These are phyloP conservation scores for Emmonsiellopsis sp. DNA, from an alignment of 2,329 filamentous ascomycete genomes.

Conservation along the genomic window DNA sequence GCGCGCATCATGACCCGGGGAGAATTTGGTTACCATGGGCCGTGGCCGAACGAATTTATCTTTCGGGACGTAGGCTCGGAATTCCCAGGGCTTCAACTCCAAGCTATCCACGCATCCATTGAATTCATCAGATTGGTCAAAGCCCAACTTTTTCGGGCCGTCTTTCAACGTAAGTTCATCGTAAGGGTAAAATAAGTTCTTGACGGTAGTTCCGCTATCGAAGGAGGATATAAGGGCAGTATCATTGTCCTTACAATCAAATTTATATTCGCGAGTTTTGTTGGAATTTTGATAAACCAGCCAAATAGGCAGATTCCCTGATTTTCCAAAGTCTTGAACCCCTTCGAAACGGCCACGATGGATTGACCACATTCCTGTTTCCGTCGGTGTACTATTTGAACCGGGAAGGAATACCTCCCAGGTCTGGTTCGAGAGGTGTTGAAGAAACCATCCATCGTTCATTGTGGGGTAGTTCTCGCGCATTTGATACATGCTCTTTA, in stretches of 20 bases:
- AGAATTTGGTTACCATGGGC: constrained; percentile 52
- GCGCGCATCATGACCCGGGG: constrained; percentile 53
- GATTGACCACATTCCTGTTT: constrained; percentile 54
- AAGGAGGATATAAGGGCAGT: constrained; percentile 50
- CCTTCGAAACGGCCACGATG: constrained; percentile 41
- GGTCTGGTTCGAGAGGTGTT: constrained; percentile 50
- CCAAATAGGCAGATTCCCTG: constrained; percentile 39
- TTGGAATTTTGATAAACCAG: constrained; percentile 40
- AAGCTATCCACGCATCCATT: constrained; percentile 50
- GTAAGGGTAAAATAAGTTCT: constrained; percentile 55
- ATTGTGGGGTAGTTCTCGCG: constrained; percentile 48
- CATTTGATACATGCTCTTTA: constrained; percentile 55
- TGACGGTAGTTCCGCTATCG: constrained; percentile 45
- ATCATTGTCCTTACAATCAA: constrained; percentile 46
- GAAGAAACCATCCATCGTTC: constrained; percentile 50
- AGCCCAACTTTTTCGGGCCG: constrained; percentile 38
- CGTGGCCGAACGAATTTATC: constrained; percentile 41
- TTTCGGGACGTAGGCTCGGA: constrained; percentile 51
- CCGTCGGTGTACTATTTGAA: constrained; percentile 44
- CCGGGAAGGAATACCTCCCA: constrained; percentile 43
- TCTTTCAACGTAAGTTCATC: constrained; percentile 45
- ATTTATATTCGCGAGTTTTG: constrained; percentile 44
- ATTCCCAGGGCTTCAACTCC: constrained; percentile 48
- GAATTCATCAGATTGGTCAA: constrained; percentile 37
- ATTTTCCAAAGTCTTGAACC: constrained; percentile 43